Conservation (phyloP, 106 monocot genomes). For the Xerophyta viscosa region DNA sequence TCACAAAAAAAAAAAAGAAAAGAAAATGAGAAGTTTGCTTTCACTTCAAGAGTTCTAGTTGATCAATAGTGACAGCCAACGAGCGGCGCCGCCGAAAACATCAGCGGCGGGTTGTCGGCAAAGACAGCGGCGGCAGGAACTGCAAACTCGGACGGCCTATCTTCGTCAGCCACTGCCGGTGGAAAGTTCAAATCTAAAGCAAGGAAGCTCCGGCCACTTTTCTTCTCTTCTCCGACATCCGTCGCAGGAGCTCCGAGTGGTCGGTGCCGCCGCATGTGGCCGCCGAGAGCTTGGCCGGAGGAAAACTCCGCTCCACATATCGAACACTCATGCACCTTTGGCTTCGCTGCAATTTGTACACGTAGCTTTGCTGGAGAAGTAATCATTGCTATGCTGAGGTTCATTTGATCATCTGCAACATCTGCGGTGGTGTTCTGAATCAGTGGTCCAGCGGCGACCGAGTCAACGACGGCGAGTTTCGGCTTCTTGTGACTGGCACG, state of each 20-base stretch:
- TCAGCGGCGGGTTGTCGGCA: conserved; percentile 1
- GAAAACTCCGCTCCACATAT: conserved; percentile 37
- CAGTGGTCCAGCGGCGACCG: neutral
- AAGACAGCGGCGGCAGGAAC: conserved; percentile 5
- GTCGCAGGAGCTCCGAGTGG: neutral
- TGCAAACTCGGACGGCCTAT: neutral
- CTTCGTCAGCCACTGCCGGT: conserved; percentile 21
- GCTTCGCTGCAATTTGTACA: conserved; percentile 7
- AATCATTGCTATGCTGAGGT: neutral
- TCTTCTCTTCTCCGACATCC: neutral
- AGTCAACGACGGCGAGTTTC: neutral
- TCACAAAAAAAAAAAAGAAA: neutral
- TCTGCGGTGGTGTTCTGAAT: neutral
- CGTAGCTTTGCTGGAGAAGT: neutral
- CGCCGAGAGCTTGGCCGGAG: conserved; percentile 41
- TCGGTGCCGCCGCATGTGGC: conserved; percentile 47
- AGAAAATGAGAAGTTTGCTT: neutral
- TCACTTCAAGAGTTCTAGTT: no score
- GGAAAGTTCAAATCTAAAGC: conserved; percentile 37
- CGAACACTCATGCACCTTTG: conserved; percentile 34
- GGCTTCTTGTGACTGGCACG: conserved; percentile 5
- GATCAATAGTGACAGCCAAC: conserved; percentile 31
- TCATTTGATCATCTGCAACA: neutral
- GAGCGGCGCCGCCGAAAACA: conserved; percentile 18
- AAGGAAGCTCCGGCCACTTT: conserved; percentile 9